These are phyloP conservation scores for Pseudogymnoascus sp. DNA, from an alignment of 2,329 filamentous ascomycete genomes.

Conservation along the genomic window DNA sequence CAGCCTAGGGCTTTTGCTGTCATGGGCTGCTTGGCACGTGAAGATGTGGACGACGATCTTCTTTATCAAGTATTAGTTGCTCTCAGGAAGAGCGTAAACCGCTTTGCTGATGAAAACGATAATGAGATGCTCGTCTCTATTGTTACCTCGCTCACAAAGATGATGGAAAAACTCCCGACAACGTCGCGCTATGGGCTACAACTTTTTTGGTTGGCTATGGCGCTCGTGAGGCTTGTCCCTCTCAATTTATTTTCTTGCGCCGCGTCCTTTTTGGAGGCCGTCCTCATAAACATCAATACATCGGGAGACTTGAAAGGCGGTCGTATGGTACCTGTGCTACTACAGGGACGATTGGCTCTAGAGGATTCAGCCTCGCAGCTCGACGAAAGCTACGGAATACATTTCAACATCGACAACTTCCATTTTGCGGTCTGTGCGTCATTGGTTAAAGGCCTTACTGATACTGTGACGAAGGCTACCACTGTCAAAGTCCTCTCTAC, in stretches of 20 bases:
- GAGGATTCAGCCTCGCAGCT: constrained; percentile 54
- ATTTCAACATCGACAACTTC: constrained; percentile 55
- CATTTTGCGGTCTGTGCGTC: constrained; percentile 59
- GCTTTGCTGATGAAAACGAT: constrained; percentile 55
- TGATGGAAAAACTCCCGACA: constrained; percentile 60
- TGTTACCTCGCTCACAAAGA: constrained; percentile 57
- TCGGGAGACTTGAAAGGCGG: constrained; percentile 50
- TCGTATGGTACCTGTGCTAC: constrained; percentile 49
- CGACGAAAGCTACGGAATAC: constrained; percentile 57
- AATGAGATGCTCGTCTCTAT: constrained; percentile 62
- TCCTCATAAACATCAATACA: constrained; percentile 54
- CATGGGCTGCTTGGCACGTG: constrained; percentile 62
- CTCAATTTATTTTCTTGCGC: constrained; percentile 56
- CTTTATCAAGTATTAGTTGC: constrained; percentile 64
- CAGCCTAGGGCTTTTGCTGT: constrained; percentile 61
- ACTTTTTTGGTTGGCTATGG: constrained; percentile 62
- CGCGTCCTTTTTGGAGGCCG: constrained; percentile 55
- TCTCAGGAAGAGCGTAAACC: constrained; percentile 53
- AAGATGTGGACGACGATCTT: constrained; percentile 63
- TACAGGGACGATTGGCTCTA: constrained; percentile 51
- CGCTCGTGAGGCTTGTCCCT: constrained; percentile 55
- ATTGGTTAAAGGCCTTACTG: constrained; percentile 54
- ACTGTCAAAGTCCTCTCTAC: constrained; percentile 53
- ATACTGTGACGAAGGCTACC: constrained; percentile 49
- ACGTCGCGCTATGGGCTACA: constrained; percentile 60